Conservation (phyloP, 805 yeast genomes). For the Metschnikowia cerradonensis region DNA sequence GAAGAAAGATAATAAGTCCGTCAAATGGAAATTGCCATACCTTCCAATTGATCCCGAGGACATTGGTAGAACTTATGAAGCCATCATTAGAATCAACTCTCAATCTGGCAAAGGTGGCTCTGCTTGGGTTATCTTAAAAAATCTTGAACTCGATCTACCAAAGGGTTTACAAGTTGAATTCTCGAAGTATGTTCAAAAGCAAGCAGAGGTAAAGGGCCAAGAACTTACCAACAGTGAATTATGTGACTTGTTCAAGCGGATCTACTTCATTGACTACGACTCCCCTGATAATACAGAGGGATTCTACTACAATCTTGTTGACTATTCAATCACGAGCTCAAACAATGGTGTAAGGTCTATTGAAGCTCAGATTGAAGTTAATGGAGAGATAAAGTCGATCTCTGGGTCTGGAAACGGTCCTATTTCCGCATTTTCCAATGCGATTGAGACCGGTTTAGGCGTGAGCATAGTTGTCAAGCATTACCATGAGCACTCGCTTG, state of each 20-base stretch:
- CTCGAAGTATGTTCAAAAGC: conserved; percentile 63
- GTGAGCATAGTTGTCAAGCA: conserved; percentile 56
- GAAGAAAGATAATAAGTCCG: conserved; percentile 31
- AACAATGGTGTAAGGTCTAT: conserved; percentile 39
- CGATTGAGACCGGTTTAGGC: conserved; percentile 34
- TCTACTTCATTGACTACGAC: conserved; percentile 46
- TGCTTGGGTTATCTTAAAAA: conserved; percentile 77
- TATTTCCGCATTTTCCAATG: conserved; percentile 64
- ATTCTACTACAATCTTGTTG: conserved; percentile 35
- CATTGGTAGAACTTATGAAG: conserved; percentile 86
- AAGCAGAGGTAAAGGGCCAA: conserved; percentile 67
- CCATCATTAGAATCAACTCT: conserved; percentile 84
- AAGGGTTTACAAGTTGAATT: conserved; percentile 75
- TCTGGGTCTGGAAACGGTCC: conserved; percentile 79
- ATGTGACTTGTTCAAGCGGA: conserved; percentile 57
- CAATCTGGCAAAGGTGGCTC: conserved; percentile 90
- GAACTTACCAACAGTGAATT: conserved; percentile 67
- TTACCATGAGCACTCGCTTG: conserved; percentile 78
- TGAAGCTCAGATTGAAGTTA: conserved; percentile 46
- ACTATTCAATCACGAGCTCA: conserved; percentile 44
- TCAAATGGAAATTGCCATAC: conserved; percentile 71
- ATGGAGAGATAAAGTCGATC: conserved; percentile 28
- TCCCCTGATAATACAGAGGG: conserved; percentile 18
- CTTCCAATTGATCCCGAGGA: conserved; percentile 82
- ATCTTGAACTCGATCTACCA: conserved; percentile 75